Base-by-base conservation (phyloP, 2,329 filamentous ascomycete genomes). In the Aotearoamyces nothofagi region DNA sequence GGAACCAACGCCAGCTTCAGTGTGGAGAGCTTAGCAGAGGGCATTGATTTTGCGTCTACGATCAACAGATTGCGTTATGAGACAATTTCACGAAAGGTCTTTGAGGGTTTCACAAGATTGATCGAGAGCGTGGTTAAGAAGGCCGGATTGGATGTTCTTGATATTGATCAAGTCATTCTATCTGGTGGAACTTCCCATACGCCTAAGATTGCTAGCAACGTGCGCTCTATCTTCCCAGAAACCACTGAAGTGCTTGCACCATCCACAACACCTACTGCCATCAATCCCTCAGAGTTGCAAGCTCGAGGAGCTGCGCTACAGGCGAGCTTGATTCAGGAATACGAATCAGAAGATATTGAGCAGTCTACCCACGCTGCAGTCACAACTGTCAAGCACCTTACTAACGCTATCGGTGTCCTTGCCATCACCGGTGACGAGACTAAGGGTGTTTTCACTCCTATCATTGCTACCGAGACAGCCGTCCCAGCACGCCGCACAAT, bases 331-430 rank as follows among this genome's bases (percentile, higher is more conserved):
- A 83, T 98, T 53, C 76, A 86, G 55, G 87, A 93, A 55, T 98
- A 92, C 56, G 90, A 98, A 46, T 67, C 73, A 42, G 76, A 83
- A 41, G 87, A 96, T 51, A 92, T 98, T 43, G 81, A 92, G 52
- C 86, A 94, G 65, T 92, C 82, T 38, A 92, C 84, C 26, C 87
- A 98, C 63, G 78, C 90, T 29, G 82, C 84, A 50, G 84, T 98
- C 39, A 94, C 87, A 17, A 87, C 86, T 10, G 84, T 92, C 29
- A 83, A 84, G 45, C 90, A 98, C 61, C 75, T 92, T 38, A 66
- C 72, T 44, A 79, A 86, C 50, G 80, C 87, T 37, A 80, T 98
- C 38, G 90, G 90, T 52, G 78, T 96, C 30, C 66, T 92, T 38
- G 70, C 75, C 42, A 58, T 70, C 33, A 60, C 61, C 9, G 64